Evolutionary conservation across 768 basidiomycete genomes (phyloP).

Genomic region (Daedalea quercina): DNA sequence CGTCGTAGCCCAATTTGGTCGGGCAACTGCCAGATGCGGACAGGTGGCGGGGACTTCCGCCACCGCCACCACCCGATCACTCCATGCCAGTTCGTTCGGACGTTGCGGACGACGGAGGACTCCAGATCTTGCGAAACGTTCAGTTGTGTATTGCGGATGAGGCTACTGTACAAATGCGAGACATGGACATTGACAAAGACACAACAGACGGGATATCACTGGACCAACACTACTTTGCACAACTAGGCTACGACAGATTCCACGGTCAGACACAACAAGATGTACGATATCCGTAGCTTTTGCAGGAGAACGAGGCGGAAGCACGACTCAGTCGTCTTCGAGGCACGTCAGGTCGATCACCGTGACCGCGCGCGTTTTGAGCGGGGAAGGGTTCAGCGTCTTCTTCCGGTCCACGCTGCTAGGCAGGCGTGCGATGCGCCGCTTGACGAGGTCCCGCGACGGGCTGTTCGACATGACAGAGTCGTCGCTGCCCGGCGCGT

Average conservation of each 20-base stretch:
- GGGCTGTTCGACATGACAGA: conserved; percentile 39
- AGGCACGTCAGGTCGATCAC: conserved; percentile 4
- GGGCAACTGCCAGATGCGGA: neutral
- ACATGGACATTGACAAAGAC: no score
- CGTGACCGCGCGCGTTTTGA: conserved; percentile 8
- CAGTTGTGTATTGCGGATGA: no score
- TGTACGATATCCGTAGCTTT: neutral
- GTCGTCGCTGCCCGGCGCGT: conserved; percentile 43
- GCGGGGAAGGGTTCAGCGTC: conserved; percentile 1
- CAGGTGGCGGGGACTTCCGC: neutral
- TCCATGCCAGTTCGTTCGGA: no score
- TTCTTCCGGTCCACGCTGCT: neutral
- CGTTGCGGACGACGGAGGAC: no score
- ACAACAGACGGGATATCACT: no score
- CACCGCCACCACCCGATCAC: neutral
- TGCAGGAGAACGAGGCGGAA: neutral
- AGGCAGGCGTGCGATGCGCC: conserved; percentile 11
- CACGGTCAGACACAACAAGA: no score
- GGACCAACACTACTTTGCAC: no score
- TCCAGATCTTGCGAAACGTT: no score
- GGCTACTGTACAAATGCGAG: no score
- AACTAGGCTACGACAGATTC: no score
- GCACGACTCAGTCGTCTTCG: neutral
- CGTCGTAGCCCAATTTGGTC: neutral
- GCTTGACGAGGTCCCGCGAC: conserved; percentile 30